Percentiles rank a stretch among this genome's conserved stretches.
These are phyloP conservation scores for Fraxinus cuspidata DNA, from an alignment of 257 asterid genomes.

Conservation along the genomic window DNA sequence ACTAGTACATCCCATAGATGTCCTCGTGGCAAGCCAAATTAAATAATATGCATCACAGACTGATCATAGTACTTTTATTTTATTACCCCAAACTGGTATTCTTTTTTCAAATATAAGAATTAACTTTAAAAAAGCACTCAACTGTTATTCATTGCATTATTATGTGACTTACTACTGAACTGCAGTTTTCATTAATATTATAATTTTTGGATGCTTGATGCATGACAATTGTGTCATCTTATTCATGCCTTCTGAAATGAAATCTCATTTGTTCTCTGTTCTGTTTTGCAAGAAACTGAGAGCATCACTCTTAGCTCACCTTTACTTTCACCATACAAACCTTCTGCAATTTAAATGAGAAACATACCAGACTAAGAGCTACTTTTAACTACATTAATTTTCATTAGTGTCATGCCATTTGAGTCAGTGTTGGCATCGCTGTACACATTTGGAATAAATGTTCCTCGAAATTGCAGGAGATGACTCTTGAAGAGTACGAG, in stretches of 20 bases:
- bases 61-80: not conserved
- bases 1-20: not conserved
- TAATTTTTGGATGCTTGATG: not conserved
- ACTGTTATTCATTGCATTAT: not conserved
- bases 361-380: not conserved
- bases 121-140: not conserved
- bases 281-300: not conserved
- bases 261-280: not conserved
- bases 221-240: not conserved
- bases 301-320: not conserved
- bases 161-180: not conserved
- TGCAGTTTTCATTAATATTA: not conserved
- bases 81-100: not conserved
- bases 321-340: not conserved
- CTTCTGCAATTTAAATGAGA: not conserved
- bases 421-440: not conserved
- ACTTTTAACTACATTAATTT: not conserved
- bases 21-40: not conserved
- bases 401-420: not conserved
- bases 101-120: not conserved
- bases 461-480: conserved; percentile 53
- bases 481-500: conserved; percentile 95
- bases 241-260: not conserved
- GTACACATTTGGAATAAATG: not conserved
- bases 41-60: not conserved